These are phyloP conservation scores for Malassezia psittaci DNA, from an alignment of 1,284 basidiomycete species.

Conservation along the genomic window DNA sequence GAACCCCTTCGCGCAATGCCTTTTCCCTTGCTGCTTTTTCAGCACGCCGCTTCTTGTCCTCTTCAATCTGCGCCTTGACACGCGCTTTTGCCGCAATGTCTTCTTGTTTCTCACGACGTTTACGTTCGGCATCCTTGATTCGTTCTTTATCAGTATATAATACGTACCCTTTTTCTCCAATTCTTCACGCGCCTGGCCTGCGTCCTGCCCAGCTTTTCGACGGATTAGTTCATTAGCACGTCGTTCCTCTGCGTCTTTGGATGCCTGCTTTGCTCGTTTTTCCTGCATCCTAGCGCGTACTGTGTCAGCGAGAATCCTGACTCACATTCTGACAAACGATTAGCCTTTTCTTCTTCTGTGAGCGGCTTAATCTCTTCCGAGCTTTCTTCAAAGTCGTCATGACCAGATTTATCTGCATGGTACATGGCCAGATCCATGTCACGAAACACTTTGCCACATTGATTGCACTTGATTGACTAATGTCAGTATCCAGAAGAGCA, in stretches of 20 bases:
- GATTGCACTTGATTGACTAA: constrained; percentile 41
- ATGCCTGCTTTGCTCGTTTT: constrained; percentile 36
- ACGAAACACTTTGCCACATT: constrained; percentile 51
- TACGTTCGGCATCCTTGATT: constrained; percentile 38
- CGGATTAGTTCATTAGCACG: constrained; percentile 44
- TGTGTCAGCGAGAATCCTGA: constrained; percentile 3
- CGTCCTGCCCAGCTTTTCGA: constrained; percentile 43
- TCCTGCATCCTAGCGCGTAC: constrained; percentile 36
- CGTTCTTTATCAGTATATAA: constrained; percentile 20
- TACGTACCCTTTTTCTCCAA: constrained; percentile 36
- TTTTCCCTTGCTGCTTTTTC: constrained; percentile 41
- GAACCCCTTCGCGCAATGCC: constrained; percentile 28
- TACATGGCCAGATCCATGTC: constrained; percentile 80
- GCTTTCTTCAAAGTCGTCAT: constrained; percentile 76
- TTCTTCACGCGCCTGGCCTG: constrained; percentile 32
- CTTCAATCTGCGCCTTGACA: constrained; percentile 43
- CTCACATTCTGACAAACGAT: constrained; percentile 61
- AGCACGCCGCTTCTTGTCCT: constrained; percentile 42
- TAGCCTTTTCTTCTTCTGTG: constrained; percentile 85
- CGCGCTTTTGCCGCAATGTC: constrained; percentile 36
- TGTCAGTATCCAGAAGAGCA: neutral
- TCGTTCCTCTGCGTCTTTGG: constrained; percentile 30
- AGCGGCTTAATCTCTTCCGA: constrained; percentile 88
- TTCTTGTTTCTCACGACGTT: constrained; percentile 36
- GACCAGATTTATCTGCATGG: constrained; percentile 89